phyloP scores from a whole-genome alignment of 2,329 filamentous ascomycete genomes.

The Fusarium ramigenum region DNA sequence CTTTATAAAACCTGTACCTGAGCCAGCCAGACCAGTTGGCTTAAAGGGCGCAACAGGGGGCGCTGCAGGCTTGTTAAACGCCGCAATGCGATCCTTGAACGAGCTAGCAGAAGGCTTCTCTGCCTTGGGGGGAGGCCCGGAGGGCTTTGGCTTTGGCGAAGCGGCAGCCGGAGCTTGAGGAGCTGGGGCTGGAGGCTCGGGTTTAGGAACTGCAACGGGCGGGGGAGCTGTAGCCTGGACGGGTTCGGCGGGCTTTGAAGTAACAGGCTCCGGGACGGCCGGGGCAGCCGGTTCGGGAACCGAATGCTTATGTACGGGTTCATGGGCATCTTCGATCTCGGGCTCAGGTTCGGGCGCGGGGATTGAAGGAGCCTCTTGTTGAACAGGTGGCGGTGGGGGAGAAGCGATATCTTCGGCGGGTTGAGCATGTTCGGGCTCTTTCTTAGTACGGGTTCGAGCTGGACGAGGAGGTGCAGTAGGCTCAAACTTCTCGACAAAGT shows the following conservation, averaged over 20 bases:
- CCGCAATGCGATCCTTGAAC: constrained; percentile 95
- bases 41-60: constrained; percentile 92
- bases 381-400: constrained; percentile 46
- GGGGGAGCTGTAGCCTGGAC: constrained; percentile 43
- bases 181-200: constrained; percentile 45
- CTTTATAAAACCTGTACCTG: constrained; percentile 81
- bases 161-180: constrained; percentile 42
- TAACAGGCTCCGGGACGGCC: constrained; percentile 39
- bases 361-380: constrained; percentile 46
- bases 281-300: constrained; percentile 49
- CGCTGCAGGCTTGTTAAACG: constrained; percentile 91
- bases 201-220: constrained; percentile 40
- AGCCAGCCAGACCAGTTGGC: constrained; percentile 68
- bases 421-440: constrained; percentile 52
- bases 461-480: constrained; percentile 90
- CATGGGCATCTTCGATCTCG: constrained; percentile 49
- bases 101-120: constrained; percentile 81
- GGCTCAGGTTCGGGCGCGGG: constrained; percentile 50
- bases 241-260: constrained; percentile 49
- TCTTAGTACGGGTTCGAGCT: constrained; percentile 76
- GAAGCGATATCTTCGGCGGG: constrained; percentile 51
- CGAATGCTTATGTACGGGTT: constrained; percentile 46
- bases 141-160: constrained; percentile 53
- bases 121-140: constrained; percentile 70
- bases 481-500: constrained; percentile 97